Evolutionary conservation across 345 rosid species (phyloP).

Genomic region (Nasturtium officinale): DNA sequence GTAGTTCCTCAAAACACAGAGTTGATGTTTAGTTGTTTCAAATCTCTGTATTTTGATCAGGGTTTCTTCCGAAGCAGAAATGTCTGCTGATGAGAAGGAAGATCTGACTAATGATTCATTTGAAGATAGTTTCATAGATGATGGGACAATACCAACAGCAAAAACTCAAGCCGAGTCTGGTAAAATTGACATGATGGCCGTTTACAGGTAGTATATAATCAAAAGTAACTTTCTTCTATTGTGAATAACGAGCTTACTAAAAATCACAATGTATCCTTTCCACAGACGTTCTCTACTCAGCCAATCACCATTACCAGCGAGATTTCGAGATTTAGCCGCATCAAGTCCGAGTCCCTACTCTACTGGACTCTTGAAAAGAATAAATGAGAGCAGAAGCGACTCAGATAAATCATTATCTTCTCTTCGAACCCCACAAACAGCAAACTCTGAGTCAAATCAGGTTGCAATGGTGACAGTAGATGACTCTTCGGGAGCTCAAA

Average conservation of each 20-base stretch:
- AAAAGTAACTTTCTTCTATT: background rate
- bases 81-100: constrained; percentile 68
- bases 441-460: constrained; percentile 37
- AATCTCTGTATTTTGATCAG: constrained; percentile 41
- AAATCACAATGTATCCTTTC: background rate
- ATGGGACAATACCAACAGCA: constrained; percentile 61
- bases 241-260: constrained; percentile 10
- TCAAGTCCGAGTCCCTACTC: constrained; percentile 46
- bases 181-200: constrained; percentile 81
- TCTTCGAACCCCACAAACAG: constrained; percentile 48
- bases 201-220: constrained; percentile 67
- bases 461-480: constrained; percentile 37
- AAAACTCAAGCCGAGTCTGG: constrained; percentile 59
- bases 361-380: constrained; percentile 42
- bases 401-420: constrained; percentile 48
- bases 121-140: constrained; percentile 90
- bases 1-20: background rate
- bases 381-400: constrained; percentile 45
- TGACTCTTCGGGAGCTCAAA: constrained; percentile 36
- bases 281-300: constrained; percentile 89
- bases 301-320: constrained; percentile 72
- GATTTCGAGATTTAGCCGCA: constrained; percentile 38
- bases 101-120: constrained; percentile 51
- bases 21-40: constrained; percentile 15
- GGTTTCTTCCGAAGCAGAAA: constrained; percentile 76